Conservation (phyloP, 164 flowering plant species). For the Vitis cinerea region DNA sequence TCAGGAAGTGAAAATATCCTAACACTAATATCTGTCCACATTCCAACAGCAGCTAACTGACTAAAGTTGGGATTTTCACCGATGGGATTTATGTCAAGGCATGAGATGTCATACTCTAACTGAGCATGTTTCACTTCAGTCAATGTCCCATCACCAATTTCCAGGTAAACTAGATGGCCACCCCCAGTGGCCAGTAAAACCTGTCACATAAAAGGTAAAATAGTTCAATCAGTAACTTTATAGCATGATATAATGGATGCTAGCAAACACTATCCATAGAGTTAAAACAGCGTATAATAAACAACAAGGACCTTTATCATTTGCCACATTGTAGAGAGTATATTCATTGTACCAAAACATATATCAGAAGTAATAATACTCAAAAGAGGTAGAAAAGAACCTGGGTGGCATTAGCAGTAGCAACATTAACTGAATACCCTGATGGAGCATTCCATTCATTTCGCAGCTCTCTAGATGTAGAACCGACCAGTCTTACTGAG, state of each 20-base stretch:
- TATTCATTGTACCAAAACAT: neutral
- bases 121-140: conserved; percentile 65
- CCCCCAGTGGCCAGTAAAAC: conserved; percentile 95
- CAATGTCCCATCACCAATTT: conserved; percentile 76
- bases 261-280: neutral
- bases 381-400: conserved; percentile 31
- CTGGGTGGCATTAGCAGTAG: conserved; percentile 96
- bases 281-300: neutral
- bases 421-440: conserved; percentile 90
- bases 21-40: conserved; percentile 98
- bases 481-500: conserved; percentile 83
- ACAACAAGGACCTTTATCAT: no score
- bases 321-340: no score
- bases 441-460: conserved; percentile 89
- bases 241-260: neutral
- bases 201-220: conserved; percentile 34
- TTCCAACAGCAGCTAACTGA: conserved; percentile 93
- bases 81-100: conserved; percentile 95
- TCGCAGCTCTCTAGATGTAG: conserved; percentile 67
- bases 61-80: conserved; percentile 76
- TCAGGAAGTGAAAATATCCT: conserved; percentile 87
- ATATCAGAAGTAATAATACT: neutral
- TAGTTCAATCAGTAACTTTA: neutral
- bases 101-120: conserved; percentile 86
- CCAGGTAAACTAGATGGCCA: conserved; percentile 80